Evolutionary conservation across 345 rosid genomes (phyloP), one percentile per base, ranked within the genome.

Genomic region (Corchorus capsularis): DNA sequence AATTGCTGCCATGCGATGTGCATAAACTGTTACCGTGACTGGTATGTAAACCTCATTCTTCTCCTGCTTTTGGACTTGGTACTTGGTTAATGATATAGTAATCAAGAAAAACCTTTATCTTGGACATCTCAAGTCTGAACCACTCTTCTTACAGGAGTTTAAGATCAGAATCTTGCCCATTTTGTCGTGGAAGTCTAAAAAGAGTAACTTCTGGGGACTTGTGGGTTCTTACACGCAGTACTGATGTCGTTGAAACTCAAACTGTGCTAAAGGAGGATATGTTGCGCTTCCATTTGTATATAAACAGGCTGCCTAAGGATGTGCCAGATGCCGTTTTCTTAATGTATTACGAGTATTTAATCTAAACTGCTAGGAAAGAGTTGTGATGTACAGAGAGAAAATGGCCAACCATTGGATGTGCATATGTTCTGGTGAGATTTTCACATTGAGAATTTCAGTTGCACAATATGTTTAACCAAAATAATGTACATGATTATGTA

Each of bases 1-100:
- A 83, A 82, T 73, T 87, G 90, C 71, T 87, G 87, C 32, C 90
- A 87, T 37, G 83, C 86, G 17, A 87, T 87, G 87, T 85, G 90
- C 79, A 82, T 83, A 78, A 87, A 85, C 72, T 87, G 90, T 83
- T 87, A 85, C 77, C 88, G 61, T 53, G 82, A 87, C 56, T 87
- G 90, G 90, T 87, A 82, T 52, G n/a, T 32, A 6, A 19, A 8
- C 72, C 8, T 59, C 41, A 8, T 20, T 71, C 35, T 45, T 56
- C 43, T 64, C 54, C 57, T 49, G 49, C 35, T 53, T 41, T 15
- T 3, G 19, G 10, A 35, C n/a, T 6, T 61, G 8, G 55, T 27
- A 37, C 50, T 11, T 41, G 45, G 20, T 13, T 71, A 53, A 54
- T 5, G 27, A 2, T n/a, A 12, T 49, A 5, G 14, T 57, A 56